Percentiles rank a stretch among this genome's conserved stretches.
phyloP scores from a whole-genome alignment of 208 protist species.

The Leishmania turanica region DNA sequence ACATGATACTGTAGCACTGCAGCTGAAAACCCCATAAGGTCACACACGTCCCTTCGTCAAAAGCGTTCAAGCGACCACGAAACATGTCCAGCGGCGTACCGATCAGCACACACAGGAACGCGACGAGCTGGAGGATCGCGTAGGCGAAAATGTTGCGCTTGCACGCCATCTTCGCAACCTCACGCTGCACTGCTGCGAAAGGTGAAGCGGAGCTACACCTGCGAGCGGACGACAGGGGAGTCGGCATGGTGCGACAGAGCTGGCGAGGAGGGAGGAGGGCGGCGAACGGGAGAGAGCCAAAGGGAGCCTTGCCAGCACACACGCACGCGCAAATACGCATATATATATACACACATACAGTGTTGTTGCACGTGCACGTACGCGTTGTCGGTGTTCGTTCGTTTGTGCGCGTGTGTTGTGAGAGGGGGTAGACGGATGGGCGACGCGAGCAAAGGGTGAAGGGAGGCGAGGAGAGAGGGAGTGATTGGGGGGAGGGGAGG shows the following conservation, averaged over 20 bases:
- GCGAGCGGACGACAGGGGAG: not conserved
- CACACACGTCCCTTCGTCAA: conserved; percentile 19
- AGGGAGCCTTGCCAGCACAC: not conserved
- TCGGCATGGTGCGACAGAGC: not conserved
- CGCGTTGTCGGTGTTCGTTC: conserved; percentile 25
- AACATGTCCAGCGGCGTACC: conserved; percentile 60
- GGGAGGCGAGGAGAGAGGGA: not conserved
- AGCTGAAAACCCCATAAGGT: conserved; percentile 54
- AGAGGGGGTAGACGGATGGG: not conserved
- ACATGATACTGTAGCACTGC: conserved; percentile 37
- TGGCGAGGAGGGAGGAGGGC: not conserved
- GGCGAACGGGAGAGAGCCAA: not conserved
- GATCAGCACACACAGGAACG: conserved; percentile 50
- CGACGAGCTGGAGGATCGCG: conserved; percentile 40
- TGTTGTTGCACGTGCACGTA: not conserved
- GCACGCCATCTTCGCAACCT: not conserved
- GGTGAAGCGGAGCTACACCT: not conserved
- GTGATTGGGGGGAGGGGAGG: not conserved
- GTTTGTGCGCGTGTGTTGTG: not conserved
- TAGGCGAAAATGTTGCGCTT: conserved; percentile 48
- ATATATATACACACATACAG: fast-evolving
- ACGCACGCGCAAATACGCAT: no score
- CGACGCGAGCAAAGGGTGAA: not conserved
- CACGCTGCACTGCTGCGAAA: not conserved
- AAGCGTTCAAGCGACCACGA: conserved; percentile 13